Evolutionary conservation across 192 early-diverging fungal genomes (phyloP).

Genomic region (Backusella mclennaniae): DNA sequence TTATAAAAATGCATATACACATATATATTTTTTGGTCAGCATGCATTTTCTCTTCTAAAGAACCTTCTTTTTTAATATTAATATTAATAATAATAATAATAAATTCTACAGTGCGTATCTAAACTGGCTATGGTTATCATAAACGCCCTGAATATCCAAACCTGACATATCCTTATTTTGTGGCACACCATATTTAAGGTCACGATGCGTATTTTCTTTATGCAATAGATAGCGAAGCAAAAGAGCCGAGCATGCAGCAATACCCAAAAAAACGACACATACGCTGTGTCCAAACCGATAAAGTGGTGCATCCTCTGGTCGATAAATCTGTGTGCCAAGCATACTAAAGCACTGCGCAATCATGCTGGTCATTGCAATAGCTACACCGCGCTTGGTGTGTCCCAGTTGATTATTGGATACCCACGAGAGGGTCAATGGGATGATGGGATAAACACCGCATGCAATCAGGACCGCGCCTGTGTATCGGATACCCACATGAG

Average conservation of each 20-base stretch:
- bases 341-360: constrained; percentile 50
- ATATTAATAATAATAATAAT: not conserved
- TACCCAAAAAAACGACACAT: constrained; percentile 20
- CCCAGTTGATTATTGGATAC: constrained; percentile 59
- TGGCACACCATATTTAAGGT: constrained; percentile 16
- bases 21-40: not conserved
- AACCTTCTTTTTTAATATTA: not conserved
- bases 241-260: constrained; percentile 21
- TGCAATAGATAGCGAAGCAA: constrained; percentile 22
- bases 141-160: not conserved
- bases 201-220: constrained; percentile 32
- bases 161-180: not conserved
- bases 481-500: constrained; percentile 26
- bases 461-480: constrained; percentile 27
- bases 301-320: constrained; percentile 45
- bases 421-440: constrained; percentile 48
- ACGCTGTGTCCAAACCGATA: constrained; percentile 47
- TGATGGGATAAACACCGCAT: constrained; percentile 43
- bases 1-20: not conserved
- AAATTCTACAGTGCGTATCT: constrained; percentile 12
- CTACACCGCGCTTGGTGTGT: constrained; percentile 59
- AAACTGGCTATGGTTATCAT: constrained; percentile 16
- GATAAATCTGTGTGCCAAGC: constrained; percentile 61
- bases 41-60: not conserved
- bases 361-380: constrained; percentile 47